Evolutionary conservation across 768 basidiomycete genomes (phyloP).

Genomic region (Crassisporium funariophilum): DNA sequence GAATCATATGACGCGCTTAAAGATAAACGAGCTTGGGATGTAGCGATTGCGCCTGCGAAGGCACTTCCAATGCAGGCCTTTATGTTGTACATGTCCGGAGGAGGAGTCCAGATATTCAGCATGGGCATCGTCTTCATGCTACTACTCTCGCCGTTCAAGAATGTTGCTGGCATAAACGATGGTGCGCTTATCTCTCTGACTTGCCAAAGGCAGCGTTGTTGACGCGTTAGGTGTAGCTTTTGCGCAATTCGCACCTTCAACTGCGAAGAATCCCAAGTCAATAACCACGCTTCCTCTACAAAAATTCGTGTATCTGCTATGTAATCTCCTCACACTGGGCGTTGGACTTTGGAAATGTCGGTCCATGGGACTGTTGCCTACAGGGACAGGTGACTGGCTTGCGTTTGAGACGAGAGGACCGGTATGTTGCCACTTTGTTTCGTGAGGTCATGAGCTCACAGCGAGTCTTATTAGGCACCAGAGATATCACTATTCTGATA

Average conservation of each 20-base stretch:
- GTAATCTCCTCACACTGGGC: constrained; percentile 75
- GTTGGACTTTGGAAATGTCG: constrained; percentile 94
- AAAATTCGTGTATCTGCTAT: constrained; percentile 69
- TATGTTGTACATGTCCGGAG: constrained; percentile 99
- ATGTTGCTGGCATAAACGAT: constrained; percentile 73
- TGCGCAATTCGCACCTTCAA: constrained; percentile 71
- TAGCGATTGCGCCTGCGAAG: constrained; percentile 84
- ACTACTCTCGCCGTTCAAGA: constrained; percentile 83
- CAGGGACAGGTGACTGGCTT: constrained; percentile 92
- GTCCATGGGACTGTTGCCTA: constrained; percentile 88
- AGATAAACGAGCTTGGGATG: constrained; percentile 82
- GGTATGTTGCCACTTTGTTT: constrained; percentile 44
- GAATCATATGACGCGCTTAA: constrained; percentile 68
- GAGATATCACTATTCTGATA: constrained; percentile 41
- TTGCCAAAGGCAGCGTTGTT: too few species aligned
- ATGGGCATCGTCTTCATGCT: constrained; percentile 97
- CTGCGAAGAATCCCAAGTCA: constrained; percentile 46
- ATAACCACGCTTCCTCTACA: constrained; percentile 63
- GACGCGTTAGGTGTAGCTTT: too few species aligned
- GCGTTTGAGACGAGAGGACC: constrained; percentile 83
- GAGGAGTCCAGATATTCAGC: constrained; percentile 94
- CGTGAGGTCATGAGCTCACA: too few species aligned
- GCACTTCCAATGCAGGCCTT: constrained; percentile 95
- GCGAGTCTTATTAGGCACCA: constrained; percentile 35
- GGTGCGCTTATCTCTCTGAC: constrained; percentile 50